Evolutionary conservation across 2,329 filamentous ascomycete genomes (phyloP).

Genomic region (Fusarium tanahbumbuense): DNA sequence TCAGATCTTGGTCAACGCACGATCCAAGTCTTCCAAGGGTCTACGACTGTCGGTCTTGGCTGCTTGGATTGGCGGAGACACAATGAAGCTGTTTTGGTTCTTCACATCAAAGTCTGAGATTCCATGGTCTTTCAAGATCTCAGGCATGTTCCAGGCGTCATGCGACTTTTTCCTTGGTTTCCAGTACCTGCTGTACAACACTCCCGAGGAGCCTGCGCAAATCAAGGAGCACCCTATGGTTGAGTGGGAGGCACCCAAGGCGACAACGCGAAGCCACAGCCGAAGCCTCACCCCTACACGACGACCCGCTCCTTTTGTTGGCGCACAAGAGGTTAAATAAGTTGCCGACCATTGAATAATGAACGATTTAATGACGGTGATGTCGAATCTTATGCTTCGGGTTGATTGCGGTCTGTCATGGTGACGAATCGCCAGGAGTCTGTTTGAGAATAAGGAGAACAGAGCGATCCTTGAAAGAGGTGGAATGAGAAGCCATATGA

Average conservation of each 20-base stretch:
- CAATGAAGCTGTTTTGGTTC: conserved; percentile 91
- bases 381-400: conserved; percentile 13
- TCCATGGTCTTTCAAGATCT: conserved; percentile 83
- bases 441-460: background rate
- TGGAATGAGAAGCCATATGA: conserved; percentile 1
- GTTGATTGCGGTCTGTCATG: conserved; percentile 4
- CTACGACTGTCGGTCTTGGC: conserved; percentile 80
- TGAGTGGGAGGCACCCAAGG: conserved; percentile 51
- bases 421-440: background rate
- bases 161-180: conserved; percentile 81
- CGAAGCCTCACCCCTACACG: conserved; percentile 55
- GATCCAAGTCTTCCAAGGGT: conserved; percentile 77
- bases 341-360: conserved; percentile 2
- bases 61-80: conserved; percentile 83
- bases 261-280: conserved; percentile 42
- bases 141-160: conserved; percentile 81
- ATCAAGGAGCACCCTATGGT: conserved; percentile 55
- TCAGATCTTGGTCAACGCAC: conserved; percentile 78
- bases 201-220: conserved; percentile 53
- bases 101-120: conserved; percentile 77
- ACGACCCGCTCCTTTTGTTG: conserved; percentile 54
- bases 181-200: conserved; percentile 79
- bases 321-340: conserved; percentile 46
- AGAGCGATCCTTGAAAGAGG: conserved; percentile 16
- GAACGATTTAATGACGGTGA: conserved; percentile 35